A percentile compares a stretch with the other conserved stretches of the same genome.
Conservation (phyloP, 139 green algal genomes). For the Tetraselmis chui region DNA sequence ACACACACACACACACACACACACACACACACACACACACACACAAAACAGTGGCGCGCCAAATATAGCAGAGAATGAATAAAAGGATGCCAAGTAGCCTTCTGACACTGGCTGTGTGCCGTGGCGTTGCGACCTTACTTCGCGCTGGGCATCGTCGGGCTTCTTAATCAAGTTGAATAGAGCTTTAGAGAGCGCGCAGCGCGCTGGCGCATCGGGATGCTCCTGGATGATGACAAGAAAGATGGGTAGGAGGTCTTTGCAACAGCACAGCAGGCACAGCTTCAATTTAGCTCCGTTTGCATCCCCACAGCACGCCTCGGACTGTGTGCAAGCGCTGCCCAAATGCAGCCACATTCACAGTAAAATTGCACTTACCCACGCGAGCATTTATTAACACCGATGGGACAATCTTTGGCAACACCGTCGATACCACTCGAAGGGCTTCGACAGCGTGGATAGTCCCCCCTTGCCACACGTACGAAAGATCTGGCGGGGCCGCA, state of each 20-base stretch:
- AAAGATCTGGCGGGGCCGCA: neutral
- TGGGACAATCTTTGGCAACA: neutral
- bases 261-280: too few relatives aligned
- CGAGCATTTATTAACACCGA: neutral
- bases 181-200: neutral
- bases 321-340: too few relatives aligned
- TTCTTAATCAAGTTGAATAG: neutral
- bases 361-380: neutral
- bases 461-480: neutral
- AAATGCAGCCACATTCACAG: too few relatives aligned
- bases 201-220: neutral
- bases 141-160: neutral
- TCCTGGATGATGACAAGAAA: neutral
- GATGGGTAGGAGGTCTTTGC: neutral
- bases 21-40: too few relatives aligned
- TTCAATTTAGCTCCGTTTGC: too few relatives aligned
- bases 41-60: too few relatives aligned
- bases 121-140: too few relatives aligned
- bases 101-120: too few relatives aligned
- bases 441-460: neutral
- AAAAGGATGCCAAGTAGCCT: too few relatives aligned
- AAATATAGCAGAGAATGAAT: too few relatives aligned
- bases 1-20: too few relatives aligned
- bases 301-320: too few relatives aligned
- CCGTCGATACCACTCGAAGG: neutral